A percentile compares a stretch with the other conserved stretches of the same genome.
Conservation (phyloP, 2,329 filamentous ascomycete species). For the Remersonia thermophila region DNA sequence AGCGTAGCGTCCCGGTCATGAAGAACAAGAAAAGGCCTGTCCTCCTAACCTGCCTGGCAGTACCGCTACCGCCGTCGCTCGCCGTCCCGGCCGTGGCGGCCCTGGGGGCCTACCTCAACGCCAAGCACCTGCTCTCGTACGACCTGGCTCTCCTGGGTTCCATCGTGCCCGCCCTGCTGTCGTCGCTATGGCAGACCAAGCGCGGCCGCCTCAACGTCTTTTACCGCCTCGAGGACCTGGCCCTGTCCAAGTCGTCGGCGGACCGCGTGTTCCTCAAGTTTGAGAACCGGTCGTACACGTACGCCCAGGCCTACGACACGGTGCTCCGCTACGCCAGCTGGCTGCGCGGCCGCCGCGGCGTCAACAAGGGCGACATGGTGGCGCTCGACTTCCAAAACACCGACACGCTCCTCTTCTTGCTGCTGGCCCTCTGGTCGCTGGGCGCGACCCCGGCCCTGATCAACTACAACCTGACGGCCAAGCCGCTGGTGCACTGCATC, state of each 20-base stretch:
- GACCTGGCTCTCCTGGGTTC: slow-evolving; percentile 50
- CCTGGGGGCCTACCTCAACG: slow-evolving; percentile 66
- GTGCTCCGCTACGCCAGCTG: slow-evolving; percentile 63
- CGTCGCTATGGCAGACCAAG: slow-evolving; percentile 35
- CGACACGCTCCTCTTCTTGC: slow-evolving; percentile 62
- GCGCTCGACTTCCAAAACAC: slow-evolving; percentile 74
- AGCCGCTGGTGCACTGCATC: slow-evolving; percentile 63
- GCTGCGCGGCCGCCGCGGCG: slow-evolving; percentile 50
- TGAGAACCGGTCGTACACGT: slow-evolving; percentile 58
- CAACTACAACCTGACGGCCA: slow-evolving; percentile 70
- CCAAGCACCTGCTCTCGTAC: slow-evolving; percentile 52
- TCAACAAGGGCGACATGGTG: slow-evolving; percentile 63
- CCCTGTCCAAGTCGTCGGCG: slow-evolving; percentile 38
- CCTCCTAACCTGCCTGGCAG: neutral
- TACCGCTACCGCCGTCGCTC: slow-evolving; percentile 38
- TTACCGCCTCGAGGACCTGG: slow-evolving; percentile 59
- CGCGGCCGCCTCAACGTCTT: slow-evolving; percentile 57
- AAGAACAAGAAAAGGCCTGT: no score
- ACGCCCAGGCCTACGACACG: slow-evolving; percentile 59
- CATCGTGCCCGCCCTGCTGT: slow-evolving; percentile 33
- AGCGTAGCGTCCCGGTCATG: no score
- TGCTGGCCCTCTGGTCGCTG: slow-evolving; percentile 69
- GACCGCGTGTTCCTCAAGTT: slow-evolving; percentile 52
- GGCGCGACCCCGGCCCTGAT: slow-evolving; percentile 76
- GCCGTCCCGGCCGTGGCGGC: slow-evolving; percentile 52